phyloP scores from a whole-genome alignment of 352 stramenopile genomes.

The Phytophthora fragariaefolia region DNA sequence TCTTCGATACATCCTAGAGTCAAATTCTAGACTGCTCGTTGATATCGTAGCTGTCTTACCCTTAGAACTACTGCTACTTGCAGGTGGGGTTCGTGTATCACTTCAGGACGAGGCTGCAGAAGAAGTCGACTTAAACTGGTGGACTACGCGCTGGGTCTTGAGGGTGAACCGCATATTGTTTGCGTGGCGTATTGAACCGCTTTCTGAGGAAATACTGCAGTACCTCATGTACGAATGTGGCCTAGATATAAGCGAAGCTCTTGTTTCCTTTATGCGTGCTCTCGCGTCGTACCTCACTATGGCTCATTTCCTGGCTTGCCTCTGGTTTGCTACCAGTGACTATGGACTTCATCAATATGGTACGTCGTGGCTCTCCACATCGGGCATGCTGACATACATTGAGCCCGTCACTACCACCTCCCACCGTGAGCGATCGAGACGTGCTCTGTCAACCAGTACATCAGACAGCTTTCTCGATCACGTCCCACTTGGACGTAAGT shows the following conservation, averaged over 20 bases:
- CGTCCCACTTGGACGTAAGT: conserved; percentile 44
- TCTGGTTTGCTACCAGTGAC: conserved; percentile 55
- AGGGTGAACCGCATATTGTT: conserved; percentile 60
- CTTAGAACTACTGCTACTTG: conserved; percentile 40
- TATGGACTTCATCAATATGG: conserved; percentile 38
- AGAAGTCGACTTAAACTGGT: conserved; percentile 7
- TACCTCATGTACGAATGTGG: conserved; percentile 60
- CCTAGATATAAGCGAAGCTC: conserved; percentile 41
- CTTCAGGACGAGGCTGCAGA: background rate
- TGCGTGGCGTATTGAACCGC: conserved; percentile 33
- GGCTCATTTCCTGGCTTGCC: conserved; percentile 60
- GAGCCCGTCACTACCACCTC: background rate
- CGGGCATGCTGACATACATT: conserved; percentile 48
- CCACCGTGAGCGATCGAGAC: background rate
- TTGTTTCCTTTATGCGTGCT: conserved; percentile 48
- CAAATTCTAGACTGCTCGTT: conserved; percentile 26
- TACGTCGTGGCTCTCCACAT: conserved; percentile 56
- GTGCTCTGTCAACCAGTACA: background rate
- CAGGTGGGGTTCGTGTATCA: background rate
- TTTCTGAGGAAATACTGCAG: conserved; percentile 57
- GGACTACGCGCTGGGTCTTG: conserved; percentile 39
- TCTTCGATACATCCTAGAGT: background rate
- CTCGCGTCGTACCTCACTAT: conserved; percentile 50
- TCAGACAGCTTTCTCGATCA: conserved; percentile 26
- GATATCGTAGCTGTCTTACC: conserved; percentile 53